Percentiles rank a stretch among this genome's conserved stretches.
These are phyloP conservation scores for Apiotrichum gracile DNA, from an alignment of 1,284 basidiomycete species.

Conservation along the genomic window DNA sequence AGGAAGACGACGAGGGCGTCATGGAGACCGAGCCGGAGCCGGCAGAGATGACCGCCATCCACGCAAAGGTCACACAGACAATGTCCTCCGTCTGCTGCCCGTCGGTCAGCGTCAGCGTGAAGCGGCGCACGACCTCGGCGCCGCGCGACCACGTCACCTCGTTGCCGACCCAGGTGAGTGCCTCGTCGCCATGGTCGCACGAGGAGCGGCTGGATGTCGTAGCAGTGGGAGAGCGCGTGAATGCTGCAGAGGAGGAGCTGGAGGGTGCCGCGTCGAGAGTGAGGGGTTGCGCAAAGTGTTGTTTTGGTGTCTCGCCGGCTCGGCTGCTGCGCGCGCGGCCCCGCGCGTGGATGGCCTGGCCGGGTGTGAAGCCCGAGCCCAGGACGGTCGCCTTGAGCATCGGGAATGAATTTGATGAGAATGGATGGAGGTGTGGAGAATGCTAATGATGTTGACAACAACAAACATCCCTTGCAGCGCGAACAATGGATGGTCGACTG, in stretches of 20 bases:
- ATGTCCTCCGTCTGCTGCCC: conserved; percentile 63
- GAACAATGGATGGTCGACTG: too few relatives aligned
- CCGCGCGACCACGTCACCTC: conserved; percentile 65
- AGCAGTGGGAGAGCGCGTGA: too few relatives aligned
- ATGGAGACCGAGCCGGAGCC: background rate
- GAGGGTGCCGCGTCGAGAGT: background rate
- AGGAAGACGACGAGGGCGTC: background rate
- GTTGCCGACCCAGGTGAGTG: conserved; percentile 64
- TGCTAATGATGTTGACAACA: background rate
- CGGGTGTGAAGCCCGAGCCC: conserved; percentile 28
- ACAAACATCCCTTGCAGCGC: too few relatives aligned
- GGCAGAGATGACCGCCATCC: background rate
- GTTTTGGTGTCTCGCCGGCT: background rate
- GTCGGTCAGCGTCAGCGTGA: conserved; percentile 58
- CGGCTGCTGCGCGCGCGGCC: background rate
- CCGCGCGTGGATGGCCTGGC: conserved; percentile 18
- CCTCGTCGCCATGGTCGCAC: conserved; percentile 44
- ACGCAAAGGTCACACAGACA: conserved; percentile 67
- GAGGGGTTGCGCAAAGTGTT: conserved; percentile 2
- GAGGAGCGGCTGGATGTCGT: too few relatives aligned
- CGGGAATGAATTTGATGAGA: background rate
- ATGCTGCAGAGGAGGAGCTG: background rate
- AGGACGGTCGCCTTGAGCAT: conserved; percentile 24
- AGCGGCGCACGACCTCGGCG: conserved; percentile 64
- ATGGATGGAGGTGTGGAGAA: background rate